Percentiles rank a stretch among this genome's conserved stretches.
Conservation (phyloP, 345 rosid genomes). For the Brassica nigra region DNA sequence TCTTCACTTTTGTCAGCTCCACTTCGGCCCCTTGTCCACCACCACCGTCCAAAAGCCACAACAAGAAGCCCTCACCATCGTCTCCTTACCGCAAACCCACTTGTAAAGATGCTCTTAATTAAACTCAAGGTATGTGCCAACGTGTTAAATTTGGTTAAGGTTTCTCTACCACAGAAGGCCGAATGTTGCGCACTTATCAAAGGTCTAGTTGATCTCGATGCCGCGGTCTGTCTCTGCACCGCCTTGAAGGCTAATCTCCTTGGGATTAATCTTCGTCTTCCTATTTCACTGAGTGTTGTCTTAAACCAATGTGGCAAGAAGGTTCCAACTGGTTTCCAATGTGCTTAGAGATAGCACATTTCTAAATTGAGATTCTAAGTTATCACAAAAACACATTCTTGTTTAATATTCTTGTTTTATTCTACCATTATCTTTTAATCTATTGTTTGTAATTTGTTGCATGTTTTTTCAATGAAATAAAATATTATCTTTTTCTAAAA, state of each 20-base stretch:
- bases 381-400: background rate
- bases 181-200: slow-evolving; percentile 24
- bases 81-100: slow-evolving; percentile 25
- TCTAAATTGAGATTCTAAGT: background rate
- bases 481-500: too few species aligned
- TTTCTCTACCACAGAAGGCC: slow-evolving; percentile 24
- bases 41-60: slow-evolving; percentile 22
- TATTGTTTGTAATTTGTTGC: background rate
- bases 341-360: background rate
- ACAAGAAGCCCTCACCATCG: slow-evolving; percentile 17
- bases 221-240: slow-evolving; percentile 17
- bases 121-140: slow-evolving; percentile 32
- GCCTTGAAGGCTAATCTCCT: slow-evolving; percentile 10
- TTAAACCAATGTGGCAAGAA: background rate
- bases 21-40: slow-evolving; percentile 27
- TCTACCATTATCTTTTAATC: background rate
- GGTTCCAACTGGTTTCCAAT: slow-evolving; percentile 20
- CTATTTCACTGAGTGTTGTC: background rate
- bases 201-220: slow-evolving; percentile 9
- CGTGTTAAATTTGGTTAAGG: slow-evolving; percentile 29
- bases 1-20: slow-evolving; percentile 35
- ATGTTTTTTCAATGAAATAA: slow-evolving; percentile 3
- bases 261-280: background rate
- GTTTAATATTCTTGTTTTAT: background rate
- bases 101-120: slow-evolving; percentile 32